Evolutionary conservation across 345 rosid species (phyloP).

Genomic region (Garcia nutans): DNA sequence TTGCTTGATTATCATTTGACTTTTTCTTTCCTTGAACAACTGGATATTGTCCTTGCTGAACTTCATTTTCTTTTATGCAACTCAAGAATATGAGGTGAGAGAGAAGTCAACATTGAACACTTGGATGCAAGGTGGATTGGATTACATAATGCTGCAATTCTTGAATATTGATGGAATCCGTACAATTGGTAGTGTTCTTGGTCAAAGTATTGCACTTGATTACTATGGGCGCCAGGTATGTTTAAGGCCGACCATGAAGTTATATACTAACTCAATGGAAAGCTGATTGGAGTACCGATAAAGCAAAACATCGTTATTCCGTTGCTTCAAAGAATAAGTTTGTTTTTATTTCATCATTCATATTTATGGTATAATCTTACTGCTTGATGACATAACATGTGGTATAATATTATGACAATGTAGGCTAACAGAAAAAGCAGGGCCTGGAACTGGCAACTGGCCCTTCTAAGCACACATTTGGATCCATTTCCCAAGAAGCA

Average conservation of each 20-base stretch:
- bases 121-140: slow-evolving; percentile 93
- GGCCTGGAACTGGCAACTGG: too few species aligned
- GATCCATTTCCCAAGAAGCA: too few species aligned
- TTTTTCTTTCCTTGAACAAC: background rate
- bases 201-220: slow-evolving; percentile 96
- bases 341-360: too few species aligned
- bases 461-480: too few species aligned
- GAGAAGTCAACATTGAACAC: slow-evolving; percentile 67
- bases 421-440: too few species aligned
- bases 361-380: too few species aligned
- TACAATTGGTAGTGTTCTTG: slow-evolving; percentile 90
- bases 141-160: slow-evolving; percentile 84
- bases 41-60: background rate
- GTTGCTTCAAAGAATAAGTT: too few species aligned
- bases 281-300: too few species aligned
- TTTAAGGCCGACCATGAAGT: slow-evolving; percentile 1
- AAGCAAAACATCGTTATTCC: too few species aligned
- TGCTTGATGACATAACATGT: too few species aligned
- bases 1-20: background rate
- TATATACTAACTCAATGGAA: too few species aligned
- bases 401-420: too few species aligned
- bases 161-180: slow-evolving; percentile 86
- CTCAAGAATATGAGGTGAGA: slow-evolving; percentile 86
- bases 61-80: slow-evolving; percentile 28
- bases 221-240: slow-evolving; percentile 95